Evolutionary conservation across 129 eudicot species (phyloP).

Genomic region (Artemisia annua): DNA sequence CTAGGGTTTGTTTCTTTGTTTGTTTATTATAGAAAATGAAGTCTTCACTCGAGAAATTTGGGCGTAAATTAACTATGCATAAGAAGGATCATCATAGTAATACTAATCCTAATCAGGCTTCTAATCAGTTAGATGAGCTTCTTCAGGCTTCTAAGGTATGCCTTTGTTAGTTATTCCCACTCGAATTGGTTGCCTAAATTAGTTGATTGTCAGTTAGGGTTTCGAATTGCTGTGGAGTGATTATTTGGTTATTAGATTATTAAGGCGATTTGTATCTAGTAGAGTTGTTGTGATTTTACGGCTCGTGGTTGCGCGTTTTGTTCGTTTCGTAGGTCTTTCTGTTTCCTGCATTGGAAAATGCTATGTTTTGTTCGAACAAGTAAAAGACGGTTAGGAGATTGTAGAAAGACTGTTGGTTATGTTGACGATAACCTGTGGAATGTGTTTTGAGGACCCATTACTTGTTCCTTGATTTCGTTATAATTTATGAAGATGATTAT

Average conservation of each 20-base stretch:
- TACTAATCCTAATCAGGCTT: slow-evolving; percentile 51
- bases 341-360: too few species aligned
- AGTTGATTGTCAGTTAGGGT: slow-evolving; percentile 22
- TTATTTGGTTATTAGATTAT: neutral
- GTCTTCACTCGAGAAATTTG: slow-evolving; percentile 67
- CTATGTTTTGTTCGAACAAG: too few species aligned
- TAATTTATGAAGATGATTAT: too few species aligned
- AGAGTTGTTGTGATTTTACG: neutral
- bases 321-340: too few species aligned
- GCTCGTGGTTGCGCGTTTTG: too few species aligned
- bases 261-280: slow-evolving; percentile 4
- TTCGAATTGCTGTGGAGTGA: neutral
- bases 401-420: too few species aligned
- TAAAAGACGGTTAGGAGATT: too few species aligned
- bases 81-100: slow-evolving; percentile 45
- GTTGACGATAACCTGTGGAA: too few species aligned
- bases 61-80: slow-evolving; percentile 58
- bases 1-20: neutral
- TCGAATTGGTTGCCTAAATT: neutral
- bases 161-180: neutral
- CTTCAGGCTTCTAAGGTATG: slow-evolving; percentile 75
- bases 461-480: too few species aligned
- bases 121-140: slow-evolving; percentile 55
- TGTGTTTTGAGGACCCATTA: too few species aligned
- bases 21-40: slow-evolving; percentile 41